These are phyloP conservation scores for Fragilariopsis cylindrus DNA, from an alignment of 108 stramenopile species.

Conservation along the genomic window DNA sequence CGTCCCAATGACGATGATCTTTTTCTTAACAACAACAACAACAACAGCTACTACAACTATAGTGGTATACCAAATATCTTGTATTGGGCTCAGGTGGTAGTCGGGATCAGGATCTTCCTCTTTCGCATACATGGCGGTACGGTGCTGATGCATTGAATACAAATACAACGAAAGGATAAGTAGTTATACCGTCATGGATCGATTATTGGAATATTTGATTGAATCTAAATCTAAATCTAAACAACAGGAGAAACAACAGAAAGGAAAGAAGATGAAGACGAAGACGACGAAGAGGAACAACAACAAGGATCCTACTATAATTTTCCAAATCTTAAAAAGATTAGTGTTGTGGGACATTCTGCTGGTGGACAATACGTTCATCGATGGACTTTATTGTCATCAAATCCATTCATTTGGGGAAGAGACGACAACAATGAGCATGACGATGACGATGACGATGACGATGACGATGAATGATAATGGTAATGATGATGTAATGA, in stretches of 20 bases:
- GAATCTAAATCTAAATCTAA: not conserved
- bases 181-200: conserved; percentile 72
- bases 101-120: conserved; percentile 25
- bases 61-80: conserved; percentile 6
- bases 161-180: conserved; percentile 39
- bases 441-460: not conserved
- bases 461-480: not conserved
- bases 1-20: too few species aligned
- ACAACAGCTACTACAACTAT: too few species aligned
- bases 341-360: conserved; percentile 84
- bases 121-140: conserved; percentile 79
- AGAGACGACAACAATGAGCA: not conserved
- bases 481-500: not conserved
- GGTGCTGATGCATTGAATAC: conserved; percentile 70
- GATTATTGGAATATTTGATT: conserved; percentile 53
- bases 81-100: conserved; percentile 52
- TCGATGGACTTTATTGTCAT: conserved; percentile 76
- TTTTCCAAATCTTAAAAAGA: conserved; percentile 54
- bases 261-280: not conserved
- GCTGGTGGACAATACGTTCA: conserved; percentile 85
- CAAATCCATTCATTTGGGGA: conserved; percentile 29
- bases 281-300: too few species aligned
- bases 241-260: not conserved
- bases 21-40: too few species aligned
- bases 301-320: not conserved